Evolutionary conservation across 140 eudicot genomes (phyloP).

Genomic region (Cichorium intybus): DNA sequence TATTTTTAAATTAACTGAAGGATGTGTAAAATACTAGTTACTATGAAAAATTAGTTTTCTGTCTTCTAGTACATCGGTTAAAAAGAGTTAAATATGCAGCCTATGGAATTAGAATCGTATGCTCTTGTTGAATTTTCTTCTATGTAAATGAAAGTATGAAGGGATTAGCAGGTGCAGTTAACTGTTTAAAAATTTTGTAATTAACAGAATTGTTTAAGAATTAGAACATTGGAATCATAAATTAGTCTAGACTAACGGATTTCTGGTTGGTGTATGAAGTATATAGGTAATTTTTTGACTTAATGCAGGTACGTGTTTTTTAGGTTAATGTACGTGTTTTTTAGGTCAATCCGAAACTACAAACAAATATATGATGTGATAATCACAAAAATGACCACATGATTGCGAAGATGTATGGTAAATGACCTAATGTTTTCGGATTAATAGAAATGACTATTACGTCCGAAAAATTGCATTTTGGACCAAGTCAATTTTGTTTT

Average conservation of each 20-base stretch:
- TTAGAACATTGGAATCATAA: too few relatives aligned
- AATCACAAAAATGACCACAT: too few relatives aligned
- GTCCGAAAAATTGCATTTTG: too few relatives aligned
- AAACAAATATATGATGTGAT: not conserved
- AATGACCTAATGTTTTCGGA: too few relatives aligned
- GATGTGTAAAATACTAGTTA: constrained; percentile 25
- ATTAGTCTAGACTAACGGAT: not conserved
- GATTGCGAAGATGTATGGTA: too few relatives aligned
- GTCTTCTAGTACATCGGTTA: not conserved
- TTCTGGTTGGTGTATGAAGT: not conserved
- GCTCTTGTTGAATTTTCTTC: not conserved
- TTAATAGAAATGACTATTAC: too few relatives aligned
- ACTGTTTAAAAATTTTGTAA: not conserved
- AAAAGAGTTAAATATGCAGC: not conserved
- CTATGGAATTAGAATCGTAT: constrained; percentile 7
- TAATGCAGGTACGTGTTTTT: too few relatives aligned
- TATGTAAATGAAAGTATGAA: not conserved
- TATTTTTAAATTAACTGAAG: constrained; percentile 4
- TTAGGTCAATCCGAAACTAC: not conserved
- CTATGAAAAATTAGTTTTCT: constrained; percentile 15
- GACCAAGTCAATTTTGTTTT: too few relatives aligned
- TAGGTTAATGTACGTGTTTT: too few relatives aligned
- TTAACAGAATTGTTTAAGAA: too few relatives aligned
- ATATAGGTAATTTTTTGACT: too few relatives aligned
- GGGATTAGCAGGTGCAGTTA: not conserved